Conservation (phyloP, 2,329 filamentous ascomycete genomes). For the Paracamarosporium sp. region DNA sequence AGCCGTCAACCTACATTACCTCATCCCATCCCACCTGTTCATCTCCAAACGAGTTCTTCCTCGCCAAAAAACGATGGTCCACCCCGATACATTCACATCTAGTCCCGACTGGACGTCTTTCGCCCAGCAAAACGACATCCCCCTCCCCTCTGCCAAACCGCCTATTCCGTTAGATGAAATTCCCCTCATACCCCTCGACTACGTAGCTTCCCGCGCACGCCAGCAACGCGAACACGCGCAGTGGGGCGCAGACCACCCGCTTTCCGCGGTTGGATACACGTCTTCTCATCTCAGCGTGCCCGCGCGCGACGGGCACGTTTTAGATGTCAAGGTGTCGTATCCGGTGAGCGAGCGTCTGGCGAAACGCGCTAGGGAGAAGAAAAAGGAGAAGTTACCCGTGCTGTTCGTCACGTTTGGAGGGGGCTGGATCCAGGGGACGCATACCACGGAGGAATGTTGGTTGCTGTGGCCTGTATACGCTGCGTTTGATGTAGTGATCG, state of each 20-base stretch:
- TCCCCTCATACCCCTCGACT: neutral
- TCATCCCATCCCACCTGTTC: neutral
- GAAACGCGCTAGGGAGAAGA: neutral
- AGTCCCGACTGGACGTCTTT: neutral
- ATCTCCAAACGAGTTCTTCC: too few species aligned
- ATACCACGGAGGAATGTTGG: conserved; percentile 1
- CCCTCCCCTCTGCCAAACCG: neutral
- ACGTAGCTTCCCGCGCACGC: neutral
- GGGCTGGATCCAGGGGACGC: conserved; percentile 1
- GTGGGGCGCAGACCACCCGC: neutral
- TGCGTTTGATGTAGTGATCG: conserved; percentile 1
- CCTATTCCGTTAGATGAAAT: neutral
- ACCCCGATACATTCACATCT: neutral
- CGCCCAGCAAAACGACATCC: neutral
- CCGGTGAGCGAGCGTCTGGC: neutral
- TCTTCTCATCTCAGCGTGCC: neutral
- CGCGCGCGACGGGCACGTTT: neutral
- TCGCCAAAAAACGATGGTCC: neutral
- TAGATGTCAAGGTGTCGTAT: neutral
- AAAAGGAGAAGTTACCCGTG: neutral
- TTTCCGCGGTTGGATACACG: neutral
- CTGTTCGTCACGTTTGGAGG: neutral
- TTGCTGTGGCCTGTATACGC: neutral
- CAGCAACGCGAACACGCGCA: neutral
- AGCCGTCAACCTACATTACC: neutral